Evolutionary conservation across 192 early-diverging fungal species (phyloP), one percentile per base, ranked within the genome.

Genomic region (Linnemannia schmuckeri): DNA sequence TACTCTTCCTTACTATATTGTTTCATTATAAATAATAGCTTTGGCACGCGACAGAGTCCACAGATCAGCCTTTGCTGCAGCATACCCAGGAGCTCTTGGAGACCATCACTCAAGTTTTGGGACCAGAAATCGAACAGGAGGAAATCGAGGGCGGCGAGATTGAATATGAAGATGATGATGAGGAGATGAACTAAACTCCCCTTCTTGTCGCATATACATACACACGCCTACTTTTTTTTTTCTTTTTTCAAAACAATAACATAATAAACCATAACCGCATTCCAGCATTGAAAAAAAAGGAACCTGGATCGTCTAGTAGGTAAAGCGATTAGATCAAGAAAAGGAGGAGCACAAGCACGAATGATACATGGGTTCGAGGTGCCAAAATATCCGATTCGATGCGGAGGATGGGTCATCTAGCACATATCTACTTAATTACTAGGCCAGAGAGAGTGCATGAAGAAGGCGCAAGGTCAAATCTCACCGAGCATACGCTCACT

Each of bases 11-110:
- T 82, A 80, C 44, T 49, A 76, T 44, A 78, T 41, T 38, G 78
- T 61, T 55, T 80, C 33, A 27, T 44, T 35, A 46, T 20, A 57
- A 41, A 2, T 74, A 85, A 35, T 91, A 94, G 93, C 88, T 97
- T 42, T 92, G 92, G 52, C 83, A 92, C 70, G 77, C 89, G 35
- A 79, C 92, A 46, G 94, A 91, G 27, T 92, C 90, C 42, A 95
- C 94, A 72, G 95, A 96, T 82, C 91, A 94, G 75, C 91, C 88
- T 27, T 86, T 96, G 71, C 76, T 96, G 42, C 91, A 93, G 61
- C 96, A 96, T 78, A 90, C 93, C 17, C 88, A 90, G 54, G 95
- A 97, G 77, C 86, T 97, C 47, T 81, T 96, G 75, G 88, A 88
- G 15, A 89, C 83, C 20, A 96, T 97, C 75, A 88, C 90, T 63